Evolutionary conservation across 139 green algal species (phyloP), one percentile per base, ranked within the genome.

Genomic region (Ulvella scutata): DNA sequence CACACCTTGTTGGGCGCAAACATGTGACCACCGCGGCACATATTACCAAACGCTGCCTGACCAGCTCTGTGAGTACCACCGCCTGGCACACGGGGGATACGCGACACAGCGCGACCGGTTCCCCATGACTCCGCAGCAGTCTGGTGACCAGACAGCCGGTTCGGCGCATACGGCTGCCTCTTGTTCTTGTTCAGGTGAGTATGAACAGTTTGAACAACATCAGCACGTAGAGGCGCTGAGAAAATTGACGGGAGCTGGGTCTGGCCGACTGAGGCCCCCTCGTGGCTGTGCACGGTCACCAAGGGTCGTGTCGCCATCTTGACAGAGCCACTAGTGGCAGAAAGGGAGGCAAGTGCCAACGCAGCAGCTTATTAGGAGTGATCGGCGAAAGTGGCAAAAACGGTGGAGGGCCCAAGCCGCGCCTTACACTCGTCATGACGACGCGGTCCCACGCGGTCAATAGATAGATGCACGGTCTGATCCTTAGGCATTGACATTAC

Each of bases 11-110:
- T 98, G 74, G 95, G 95, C 7, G 93, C 88, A 77, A 98, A 99
- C 95, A 99, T 99, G 79, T 90, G 89, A 36, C 95, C 95, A 73
- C 95, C 95, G 43, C 95, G 91, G 87, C 93, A 97, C 95, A 99
- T 99, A 92, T 99, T 99, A 73, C 95, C 95, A 79, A 98, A 99
- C 51, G 95, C 95, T 84, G 88, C 95, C 89, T 99, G 95, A 38
- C 95, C 95, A 62, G 94, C 95, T 38, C 95, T 83, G 89, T 99
- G 95, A 34, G 81, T 85, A 73, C 81, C 79, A 37, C 84, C 82
- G 75, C 94, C 95, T 38, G 95, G 95, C 40, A 99, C 95, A 87
- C 95, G 95, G 26, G 95, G 95, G 82, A 99, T 99, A 95, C 95
- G 95, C 29, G 95, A 99, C 79, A 99, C 95, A 51, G 95, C 95